Base-by-base conservation (phyloP, 1,139 yeast species). In the Tardiomyces blankii region DNA sequence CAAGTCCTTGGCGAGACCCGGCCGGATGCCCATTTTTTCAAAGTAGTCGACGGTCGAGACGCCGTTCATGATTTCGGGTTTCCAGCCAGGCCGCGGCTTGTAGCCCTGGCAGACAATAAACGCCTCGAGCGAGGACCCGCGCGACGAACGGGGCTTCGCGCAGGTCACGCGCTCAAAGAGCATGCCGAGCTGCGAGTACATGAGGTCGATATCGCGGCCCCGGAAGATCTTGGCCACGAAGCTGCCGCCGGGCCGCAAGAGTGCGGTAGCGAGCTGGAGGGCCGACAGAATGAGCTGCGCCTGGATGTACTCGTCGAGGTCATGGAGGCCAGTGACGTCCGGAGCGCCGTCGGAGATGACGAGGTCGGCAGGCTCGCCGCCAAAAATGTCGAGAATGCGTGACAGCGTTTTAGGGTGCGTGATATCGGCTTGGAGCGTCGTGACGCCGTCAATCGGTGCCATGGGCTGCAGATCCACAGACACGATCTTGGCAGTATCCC, bases 341-440 rank as follows among this genome's bases (percentile, higher is more conserved):
- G 98, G 98, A 0, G 98, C 98, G 45, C 98, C 98, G 64, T 91
- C 98, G 53, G 94, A 83, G 57, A 96, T 86, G 1, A 91, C 96
- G 60, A 91, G 83, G 63, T 91, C 98, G 0, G 97, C 97, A 44
- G 84, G 80, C 55, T 85, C 86, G 40, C 96, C 96, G 33, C 86
- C 93, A 67, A 91, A 91, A 35, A 82, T 74, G 39, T 80, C 83
- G 54, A 85, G 68, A 42, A 91, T 91, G 56, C 73, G 74, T 43
- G 75, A 74, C 46, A 91, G 70, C 0, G 98, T 91, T 59, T 78
- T 77, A 11, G 98, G 97, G 63, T 91, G 96, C 3, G 98, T 91
- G 54, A 91, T 91, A 66, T 91, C 98, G 1, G 97, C 97, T 63
- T 91, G 98, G 42, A 91, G 66, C 1, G 94, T 81, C 1, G 80